Percentiles rank a stretch among this genome's conserved stretches.
Conservation (phyloP, 2,329 filamentous ascomycete genomes). For the Cadophora malorum region DNA sequence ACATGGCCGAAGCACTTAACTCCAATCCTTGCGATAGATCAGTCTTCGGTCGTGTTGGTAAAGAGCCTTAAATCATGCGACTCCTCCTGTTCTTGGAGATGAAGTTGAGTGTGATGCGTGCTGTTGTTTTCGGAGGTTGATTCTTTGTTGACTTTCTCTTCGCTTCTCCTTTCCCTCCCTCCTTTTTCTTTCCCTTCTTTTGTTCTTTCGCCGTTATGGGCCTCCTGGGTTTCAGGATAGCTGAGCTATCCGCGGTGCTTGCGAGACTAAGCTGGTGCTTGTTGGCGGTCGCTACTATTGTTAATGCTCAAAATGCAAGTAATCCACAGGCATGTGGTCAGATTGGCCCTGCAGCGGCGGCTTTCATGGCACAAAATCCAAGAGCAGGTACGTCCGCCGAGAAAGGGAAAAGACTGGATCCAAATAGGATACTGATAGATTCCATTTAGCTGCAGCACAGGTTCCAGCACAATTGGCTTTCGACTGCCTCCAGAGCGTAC, state of each 20-base stretch:
- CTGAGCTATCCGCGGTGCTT: constrained; percentile 3
- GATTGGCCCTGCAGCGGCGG: background rate
- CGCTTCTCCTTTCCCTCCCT: constrained; percentile 5
- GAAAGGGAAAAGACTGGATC: background rate
- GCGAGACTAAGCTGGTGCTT: constrained; percentile 16
- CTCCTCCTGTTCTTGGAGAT: background rate
- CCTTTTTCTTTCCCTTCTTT: background rate
- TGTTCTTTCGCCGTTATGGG: background rate
- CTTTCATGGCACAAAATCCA: background rate
- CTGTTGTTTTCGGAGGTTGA: background rate
- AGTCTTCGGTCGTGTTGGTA: background rate
- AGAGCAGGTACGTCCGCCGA: background rate
- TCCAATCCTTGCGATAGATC: background rate
- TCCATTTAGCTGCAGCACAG: background rate
- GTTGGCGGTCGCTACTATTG: constrained; percentile 4
- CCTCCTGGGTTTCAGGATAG: constrained; percentile 6
- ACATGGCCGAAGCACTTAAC: background rate
- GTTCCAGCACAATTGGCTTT: constrained; percentile 27
- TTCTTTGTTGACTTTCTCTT: constrained; percentile 7
- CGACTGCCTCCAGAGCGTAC: constrained; percentile 32
- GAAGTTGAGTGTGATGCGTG: constrained; percentile 14
- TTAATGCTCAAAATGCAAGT: constrained; percentile 16
- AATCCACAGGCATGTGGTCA: constrained; percentile 11
- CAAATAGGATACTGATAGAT: background rate
- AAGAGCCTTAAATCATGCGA: background rate